Conservation (phyloP, 768 basidiomycete species). For the Hemileccinum impolitum region DNA sequence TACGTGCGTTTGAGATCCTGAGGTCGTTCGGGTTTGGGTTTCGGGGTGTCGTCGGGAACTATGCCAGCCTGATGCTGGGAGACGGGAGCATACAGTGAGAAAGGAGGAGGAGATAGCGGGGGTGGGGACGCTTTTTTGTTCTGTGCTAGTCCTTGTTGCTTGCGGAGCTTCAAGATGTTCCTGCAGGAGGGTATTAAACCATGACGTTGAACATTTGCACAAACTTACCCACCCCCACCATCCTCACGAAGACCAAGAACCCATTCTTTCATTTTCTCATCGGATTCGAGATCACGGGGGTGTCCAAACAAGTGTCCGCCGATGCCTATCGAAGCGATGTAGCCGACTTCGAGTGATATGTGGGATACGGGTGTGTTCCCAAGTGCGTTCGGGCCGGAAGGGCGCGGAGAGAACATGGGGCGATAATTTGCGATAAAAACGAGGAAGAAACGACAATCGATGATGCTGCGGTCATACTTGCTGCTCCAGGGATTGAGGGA, state of each 20-base stretch:
- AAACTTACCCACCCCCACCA: constrained; percentile 60
- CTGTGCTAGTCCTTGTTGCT: constrained; percentile 26
- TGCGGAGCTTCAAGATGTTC: constrained; percentile 46
- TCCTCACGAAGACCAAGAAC: constrained; percentile 49
- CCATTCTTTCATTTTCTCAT: constrained; percentile 48
- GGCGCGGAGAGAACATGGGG: constrained; percentile 51
- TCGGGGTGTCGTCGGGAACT: not conserved
- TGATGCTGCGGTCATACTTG: constrained; percentile 34
- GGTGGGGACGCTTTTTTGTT: constrained; percentile 3
- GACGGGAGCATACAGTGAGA: not conserved
- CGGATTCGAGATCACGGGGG: constrained; percentile 45
- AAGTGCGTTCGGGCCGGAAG: constrained; percentile 32
- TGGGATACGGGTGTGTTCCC: constrained; percentile 40
- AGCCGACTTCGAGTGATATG: constrained; percentile 54
- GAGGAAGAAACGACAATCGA: constrained; percentile 44
- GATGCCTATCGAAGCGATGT: constrained; percentile 41
- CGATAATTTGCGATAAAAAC: constrained; percentile 48
- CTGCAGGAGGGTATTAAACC: constrained; percentile 21
- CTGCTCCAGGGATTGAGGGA: constrained; percentile 17
- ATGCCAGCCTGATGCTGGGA: constrained; percentile 1
- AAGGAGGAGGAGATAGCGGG: constrained; percentile 8
- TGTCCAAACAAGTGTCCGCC: constrained; percentile 44
- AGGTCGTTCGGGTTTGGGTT: constrained; percentile 6
- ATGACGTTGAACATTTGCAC: not conserved
- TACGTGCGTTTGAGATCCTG: constrained; percentile 14